A percentile compares a stretch with the other conserved stretches of the same genome.
Conservation (phyloP, 768 basidiomycete species). For the Leucocoprinus birnbaumii region DNA sequence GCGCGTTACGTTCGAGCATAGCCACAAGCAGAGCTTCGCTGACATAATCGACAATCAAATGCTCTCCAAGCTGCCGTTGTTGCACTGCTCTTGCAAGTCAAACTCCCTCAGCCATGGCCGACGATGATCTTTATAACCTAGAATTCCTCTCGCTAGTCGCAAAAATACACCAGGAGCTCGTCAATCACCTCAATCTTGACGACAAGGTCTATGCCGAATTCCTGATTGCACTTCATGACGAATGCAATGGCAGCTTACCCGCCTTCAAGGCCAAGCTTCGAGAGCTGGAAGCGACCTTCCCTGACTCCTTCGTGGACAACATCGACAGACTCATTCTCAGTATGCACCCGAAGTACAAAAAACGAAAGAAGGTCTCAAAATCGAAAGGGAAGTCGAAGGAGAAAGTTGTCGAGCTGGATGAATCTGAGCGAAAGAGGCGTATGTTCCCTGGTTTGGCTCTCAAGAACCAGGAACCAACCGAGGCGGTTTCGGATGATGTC, state of each 20-base stretch:
- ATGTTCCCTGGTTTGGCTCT: constrained; percentile 89
- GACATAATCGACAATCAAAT: too few relatives aligned
- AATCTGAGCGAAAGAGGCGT: constrained; percentile 76
- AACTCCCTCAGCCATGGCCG: constrained; percentile 43
- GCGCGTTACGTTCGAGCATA: too few relatives aligned
- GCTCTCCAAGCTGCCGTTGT: too few relatives aligned
- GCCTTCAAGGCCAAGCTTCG: constrained; percentile 82
- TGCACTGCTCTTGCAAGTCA: too few relatives aligned
- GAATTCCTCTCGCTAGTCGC: constrained; percentile 90
- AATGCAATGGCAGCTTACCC: constrained; percentile 67
- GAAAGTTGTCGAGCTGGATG: constrained; percentile 38
- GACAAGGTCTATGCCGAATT: constrained; percentile 97
- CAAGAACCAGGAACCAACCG: constrained; percentile 67
- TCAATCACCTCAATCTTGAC: constrained; percentile 79
- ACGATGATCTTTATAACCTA: constrained; percentile 84
- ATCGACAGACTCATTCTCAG: constrained; percentile 92
- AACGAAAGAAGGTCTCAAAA: constrained; percentile 37
- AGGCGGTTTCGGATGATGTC: constrained; percentile 68
- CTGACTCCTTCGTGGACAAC: constrained; percentile 87
- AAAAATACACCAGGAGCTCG: constrained; percentile 90
- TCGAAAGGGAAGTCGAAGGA: constrained; percentile 35
- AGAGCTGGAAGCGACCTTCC: constrained; percentile 78
- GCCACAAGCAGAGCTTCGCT: too few relatives aligned
- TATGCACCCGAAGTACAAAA: constrained; percentile 96
- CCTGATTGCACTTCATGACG: constrained; percentile 84